Evolutionary conservation across 495 filamentous ascomycete genomes (phyloP).

Genomic region (Trichocladium antarcticum): DNA sequence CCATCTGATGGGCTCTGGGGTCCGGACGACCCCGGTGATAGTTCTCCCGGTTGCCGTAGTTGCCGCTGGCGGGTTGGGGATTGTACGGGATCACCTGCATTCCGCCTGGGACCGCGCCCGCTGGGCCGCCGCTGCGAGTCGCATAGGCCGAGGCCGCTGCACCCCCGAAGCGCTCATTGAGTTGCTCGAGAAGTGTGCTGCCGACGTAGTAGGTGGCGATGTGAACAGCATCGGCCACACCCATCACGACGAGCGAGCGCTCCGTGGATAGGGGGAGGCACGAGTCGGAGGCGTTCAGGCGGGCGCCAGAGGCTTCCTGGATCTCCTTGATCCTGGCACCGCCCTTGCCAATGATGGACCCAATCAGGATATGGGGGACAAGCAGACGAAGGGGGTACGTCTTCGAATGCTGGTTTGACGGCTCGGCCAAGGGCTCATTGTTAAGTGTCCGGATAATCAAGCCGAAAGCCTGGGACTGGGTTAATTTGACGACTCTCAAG

Average conservation of each 20-base stretch:
- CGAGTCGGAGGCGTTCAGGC: conserved; percentile 90
- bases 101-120: conserved; percentile 84
- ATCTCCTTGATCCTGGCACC: conserved; percentile 95
- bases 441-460: conserved; percentile 96
- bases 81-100: conserved; percentile 97
- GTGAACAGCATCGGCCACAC: conserved; percentile 88
- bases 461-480: conserved; percentile 69
- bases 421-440: conserved; percentile 76
- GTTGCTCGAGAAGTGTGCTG: conserved; percentile 87
- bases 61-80: conserved; percentile 81
- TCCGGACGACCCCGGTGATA: conserved; percentile 55
- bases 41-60: conserved; percentile 82
- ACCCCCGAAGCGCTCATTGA: conserved; percentile 90
- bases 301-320: conserved; percentile 91
- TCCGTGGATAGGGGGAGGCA: conserved; percentile 90
- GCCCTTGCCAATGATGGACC: conserved; percentile 95
- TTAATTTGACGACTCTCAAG: conserved; percentile 2
- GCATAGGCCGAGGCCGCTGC: conserved; percentile 95
- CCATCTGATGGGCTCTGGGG: conserved; percentile 49
- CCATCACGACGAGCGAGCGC: conserved; percentile 88
- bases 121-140: conserved; percentile 84
- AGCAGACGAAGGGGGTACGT: conserved; percentile 93
- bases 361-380: conserved; percentile 92
- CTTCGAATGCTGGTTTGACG: conserved; percentile 87
- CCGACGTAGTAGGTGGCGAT: conserved; percentile 98